Base-by-base conservation (phyloP, 2,329 filamentous ascomycete genomes). In the Paecilomyces dactylethromorphus region DNA sequence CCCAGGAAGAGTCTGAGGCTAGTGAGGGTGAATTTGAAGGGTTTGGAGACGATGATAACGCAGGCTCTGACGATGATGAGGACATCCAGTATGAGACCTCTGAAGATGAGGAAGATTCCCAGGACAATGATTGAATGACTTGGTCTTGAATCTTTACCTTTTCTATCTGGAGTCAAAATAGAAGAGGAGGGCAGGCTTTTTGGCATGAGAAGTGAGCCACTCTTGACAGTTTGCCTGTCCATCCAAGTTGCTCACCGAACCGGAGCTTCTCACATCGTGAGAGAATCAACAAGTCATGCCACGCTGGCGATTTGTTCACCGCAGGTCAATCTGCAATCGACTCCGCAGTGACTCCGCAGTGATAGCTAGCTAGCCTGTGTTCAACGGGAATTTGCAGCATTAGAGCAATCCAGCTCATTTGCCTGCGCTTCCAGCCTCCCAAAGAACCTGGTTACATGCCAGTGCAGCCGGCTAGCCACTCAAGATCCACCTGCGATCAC, bases 21-120 rank as follows among this genome's bases (percentile, higher is more conserved):
- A 64, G 68, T 8, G 68, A 71, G 55, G 74, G 77, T 21, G 75
- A 74, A 53, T 78, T 77, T 55, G 77, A 74, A 31, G 77, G 74
- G 53, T 72, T 76, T 22, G 75, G 76, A 59, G 74, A 78, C 57
- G 74, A 75, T 56, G 74, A 73, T 53, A 74, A 75, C 53, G 75
- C 76, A 55, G 35, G 13, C 35, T 45, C 35, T 15, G 35, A 77
- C 29, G 59, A 62, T 32, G 60, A 58, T n/a, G 55, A 57, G 7
- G 45, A 39, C 7, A 54, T 57, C 31, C 53, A 58, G 10, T 54
- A 55, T 4, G 60, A 61, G 33, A 49, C 55, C 1, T 53, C 51
- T 8, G 52, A 58, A 13, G 45, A 56, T n/a, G 35, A 45, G 35
- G 35, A 8, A 45, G 35, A 22, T 59, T 61, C 33, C 32, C 55